These are phyloP conservation scores for Floccularia luteovirens DNA, from an alignment of 768 basidiomycete species.

Conservation along the genomic window DNA sequence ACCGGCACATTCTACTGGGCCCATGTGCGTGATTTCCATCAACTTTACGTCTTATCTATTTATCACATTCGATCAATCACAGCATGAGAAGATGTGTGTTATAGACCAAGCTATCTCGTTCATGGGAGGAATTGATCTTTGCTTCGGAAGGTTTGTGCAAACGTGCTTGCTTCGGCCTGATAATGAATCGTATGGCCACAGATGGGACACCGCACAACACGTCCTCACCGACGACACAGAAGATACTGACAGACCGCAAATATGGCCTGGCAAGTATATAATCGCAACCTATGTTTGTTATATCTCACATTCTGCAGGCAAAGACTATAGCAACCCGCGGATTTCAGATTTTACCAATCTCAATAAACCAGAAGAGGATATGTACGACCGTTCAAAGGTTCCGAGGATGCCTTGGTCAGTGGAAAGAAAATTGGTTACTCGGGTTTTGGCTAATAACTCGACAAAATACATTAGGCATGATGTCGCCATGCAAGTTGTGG, in stretches of 20 bases:
- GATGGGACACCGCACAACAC: constrained; percentile 97
- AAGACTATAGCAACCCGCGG: constrained; percentile 92
- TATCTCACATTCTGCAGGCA: constrained; percentile 40
- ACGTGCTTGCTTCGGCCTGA: not conserved
- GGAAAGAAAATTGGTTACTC: not conserved
- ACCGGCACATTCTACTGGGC: constrained; percentile 99
- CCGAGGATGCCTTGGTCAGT: constrained; percentile 95
- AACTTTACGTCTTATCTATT: not conserved
- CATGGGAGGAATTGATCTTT: constrained; percentile 95
- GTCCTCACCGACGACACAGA: constrained; percentile 80
- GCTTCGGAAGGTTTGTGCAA: constrained; percentile 67
- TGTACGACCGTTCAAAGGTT: constrained; percentile 86
- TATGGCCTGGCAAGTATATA: constrained; percentile 73
- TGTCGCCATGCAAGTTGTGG: constrained; percentile 91
- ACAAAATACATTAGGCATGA: constrained; percentile 66
- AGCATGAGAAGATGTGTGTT: constrained; percentile 98
- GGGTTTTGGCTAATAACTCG: not conserved
- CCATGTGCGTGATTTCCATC: constrained; percentile 52
- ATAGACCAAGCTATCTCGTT: constrained; percentile 97
- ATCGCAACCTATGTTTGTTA: not conserved
- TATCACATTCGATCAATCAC: not conserved
- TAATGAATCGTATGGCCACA: constrained; percentile 15
- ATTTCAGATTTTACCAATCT: constrained; percentile 80
- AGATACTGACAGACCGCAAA: constrained; percentile 49
- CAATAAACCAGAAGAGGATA: constrained; percentile 87